Conservation (phyloP, 768 basidiomycete species). For the Russula dissimulans region DNA sequence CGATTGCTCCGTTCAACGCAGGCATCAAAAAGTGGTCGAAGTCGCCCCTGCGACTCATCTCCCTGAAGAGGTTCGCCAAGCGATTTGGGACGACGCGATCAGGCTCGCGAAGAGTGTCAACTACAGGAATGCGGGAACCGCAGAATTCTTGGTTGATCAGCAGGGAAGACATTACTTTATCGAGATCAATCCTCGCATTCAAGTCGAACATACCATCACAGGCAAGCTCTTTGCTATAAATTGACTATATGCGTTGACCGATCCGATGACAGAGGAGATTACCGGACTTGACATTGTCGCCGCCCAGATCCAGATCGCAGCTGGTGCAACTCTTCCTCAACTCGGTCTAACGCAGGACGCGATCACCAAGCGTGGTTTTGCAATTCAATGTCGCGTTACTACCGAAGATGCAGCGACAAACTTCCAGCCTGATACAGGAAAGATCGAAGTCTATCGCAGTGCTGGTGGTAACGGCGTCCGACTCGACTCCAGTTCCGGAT, state of each 20-base stretch:
- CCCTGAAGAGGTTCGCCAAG: slow-evolving; percentile 82
- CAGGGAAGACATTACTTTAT: slow-evolving; percentile 97
- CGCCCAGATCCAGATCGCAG: slow-evolving; percentile 99
- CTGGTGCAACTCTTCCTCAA: slow-evolving; percentile 90
- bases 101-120: slow-evolving; percentile 89
- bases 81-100: slow-evolving; percentile 84
- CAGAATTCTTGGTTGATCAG: slow-evolving; percentile 97
- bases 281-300: slow-evolving; percentile 99
- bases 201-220: slow-evolving; percentile 99
- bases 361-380: slow-evolving; percentile 91
- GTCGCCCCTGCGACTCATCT: slow-evolving; percentile 95
- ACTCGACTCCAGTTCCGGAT: slow-evolving; percentile 93
- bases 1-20: slow-evolving; percentile 95
- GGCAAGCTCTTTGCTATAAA: slow-evolving; percentile 37
- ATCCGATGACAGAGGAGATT: slow-evolving; percentile 72
- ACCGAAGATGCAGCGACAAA: slow-evolving; percentile 88
- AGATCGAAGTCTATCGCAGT: slow-evolving; percentile 98
- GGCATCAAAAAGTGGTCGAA: slow-evolving; percentile 99
- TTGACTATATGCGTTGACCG: neutral
- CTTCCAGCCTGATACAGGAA: slow-evolving; percentile 98
- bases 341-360: slow-evolving; percentile 94
- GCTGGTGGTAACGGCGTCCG: slow-evolving; percentile 98
- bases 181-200: slow-evolving; percentile 98
- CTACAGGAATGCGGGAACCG: slow-evolving; percentile 96
- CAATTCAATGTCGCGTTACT: slow-evolving; percentile 97